A percentile compares a stretch with the other conserved stretches of the same genome.
phyloP scores from a whole-genome alignment of 768 basidiomycete genomes.

The Rhizopogon sp. region DNA sequence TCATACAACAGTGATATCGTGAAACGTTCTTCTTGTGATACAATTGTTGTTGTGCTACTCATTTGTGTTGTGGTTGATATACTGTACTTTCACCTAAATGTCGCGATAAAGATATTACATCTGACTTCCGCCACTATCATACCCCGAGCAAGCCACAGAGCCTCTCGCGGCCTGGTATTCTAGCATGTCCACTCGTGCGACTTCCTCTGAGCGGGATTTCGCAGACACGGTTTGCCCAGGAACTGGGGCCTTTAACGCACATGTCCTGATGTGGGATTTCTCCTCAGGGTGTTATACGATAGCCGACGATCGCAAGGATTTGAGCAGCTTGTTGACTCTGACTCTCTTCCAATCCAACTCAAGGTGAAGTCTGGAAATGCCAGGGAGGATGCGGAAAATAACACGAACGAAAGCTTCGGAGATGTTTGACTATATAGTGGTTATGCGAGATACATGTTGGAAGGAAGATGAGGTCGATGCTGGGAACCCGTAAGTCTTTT shows the following conservation, averaged over 20 bases:
- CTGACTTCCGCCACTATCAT: constrained; percentile 52
- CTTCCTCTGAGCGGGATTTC: constrained; percentile 46
- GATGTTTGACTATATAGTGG: constrained; percentile 68
- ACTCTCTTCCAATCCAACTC: too few species aligned
- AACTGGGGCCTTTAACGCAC: not conserved
- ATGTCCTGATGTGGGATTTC: too few species aligned
- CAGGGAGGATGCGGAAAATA: too few species aligned
- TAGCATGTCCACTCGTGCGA: constrained; percentile 39
- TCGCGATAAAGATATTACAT: not conserved
- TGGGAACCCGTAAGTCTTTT: constrained; percentile 65
- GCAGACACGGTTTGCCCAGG: constrained; percentile 23
- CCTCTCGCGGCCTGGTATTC: constrained; percentile 42
- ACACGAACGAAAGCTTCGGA: constrained; percentile 27
- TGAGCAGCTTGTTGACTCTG: too few species aligned
- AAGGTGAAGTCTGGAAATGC: too few species aligned
- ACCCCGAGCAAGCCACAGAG: constrained; percentile 68
- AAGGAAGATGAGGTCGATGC: constrained; percentile 78
- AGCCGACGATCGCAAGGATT: too few species aligned
- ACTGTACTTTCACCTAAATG: not conserved
- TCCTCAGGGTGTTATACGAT: too few species aligned
- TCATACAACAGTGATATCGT: constrained; percentile 15
- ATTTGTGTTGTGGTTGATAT: not conserved
- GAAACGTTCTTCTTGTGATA: constrained; percentile 8
- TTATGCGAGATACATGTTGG: constrained; percentile 61
- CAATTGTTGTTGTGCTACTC: constrained; percentile 3